Evolutionary conservation across 2,329 filamentous ascomycete genomes (phyloP).

Genomic region (Aspergillus aculeatus): DNA sequence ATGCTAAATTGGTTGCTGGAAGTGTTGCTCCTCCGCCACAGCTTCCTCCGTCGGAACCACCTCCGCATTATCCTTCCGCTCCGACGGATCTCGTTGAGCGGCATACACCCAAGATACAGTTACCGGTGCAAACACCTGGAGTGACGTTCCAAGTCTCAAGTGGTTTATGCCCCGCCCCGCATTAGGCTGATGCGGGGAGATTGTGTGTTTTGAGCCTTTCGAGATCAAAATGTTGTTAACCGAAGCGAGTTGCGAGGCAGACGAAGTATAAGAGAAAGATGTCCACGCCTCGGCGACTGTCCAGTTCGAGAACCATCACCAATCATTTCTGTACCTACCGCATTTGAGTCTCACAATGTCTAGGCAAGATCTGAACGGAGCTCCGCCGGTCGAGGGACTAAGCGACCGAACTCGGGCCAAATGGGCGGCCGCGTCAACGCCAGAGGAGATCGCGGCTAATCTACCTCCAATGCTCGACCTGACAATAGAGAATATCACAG

Average conservation of each 20-base stretch:
- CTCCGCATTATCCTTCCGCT: background rate
- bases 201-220: background rate
- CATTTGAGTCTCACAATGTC: background rate
- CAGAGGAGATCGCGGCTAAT: constrained; percentile 3
- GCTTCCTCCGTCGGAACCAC: constrained; percentile 1
- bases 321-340: background rate
- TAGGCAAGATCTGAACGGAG: background rate
- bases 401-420: constrained; percentile 5
- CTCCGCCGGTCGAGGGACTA: background rate
- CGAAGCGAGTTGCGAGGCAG: background rate
- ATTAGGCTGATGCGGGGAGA: background rate
- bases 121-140: background rate
- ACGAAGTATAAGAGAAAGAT: constrained; percentile 5
- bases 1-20: background rate
- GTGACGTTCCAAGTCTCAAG: background rate
- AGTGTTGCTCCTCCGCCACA: background rate
- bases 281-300: background rate
- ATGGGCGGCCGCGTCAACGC: constrained; percentile 5
- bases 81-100: constrained; percentile 1
- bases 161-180: constrained; percentile 1
- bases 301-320: too few relatives aligned
- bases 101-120: background rate
- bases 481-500: constrained; percentile 12
- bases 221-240: background rate
- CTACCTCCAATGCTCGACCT: constrained; percentile 10